Evolutionary conservation across 2,329 filamentous ascomycete genomes (phyloP).

Genomic region (Nemania abortiva): DNA sequence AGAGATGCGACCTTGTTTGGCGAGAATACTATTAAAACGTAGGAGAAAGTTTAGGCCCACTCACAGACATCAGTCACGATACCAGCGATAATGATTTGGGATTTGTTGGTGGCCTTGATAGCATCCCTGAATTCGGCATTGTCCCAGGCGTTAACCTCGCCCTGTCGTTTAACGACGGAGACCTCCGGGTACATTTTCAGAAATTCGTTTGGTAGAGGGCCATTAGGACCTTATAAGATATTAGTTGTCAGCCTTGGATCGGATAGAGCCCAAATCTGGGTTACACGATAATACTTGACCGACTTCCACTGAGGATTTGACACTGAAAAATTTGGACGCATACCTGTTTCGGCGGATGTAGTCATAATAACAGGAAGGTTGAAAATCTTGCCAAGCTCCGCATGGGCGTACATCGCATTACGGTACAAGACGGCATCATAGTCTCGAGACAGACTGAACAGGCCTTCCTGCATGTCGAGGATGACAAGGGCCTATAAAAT

Average conservation of each 20-base stretch:
- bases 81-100: slow-evolving; percentile 77
- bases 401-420: slow-evolving; percentile 76
- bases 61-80: slow-evolving; percentile 80
- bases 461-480: slow-evolving; percentile 70
- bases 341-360: slow-evolving; percentile 72
- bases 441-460: slow-evolving; percentile 72
- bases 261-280: not conserved
- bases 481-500: slow-evolving; percentile 64
- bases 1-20: not conserved
- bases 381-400: slow-evolving; percentile 74
- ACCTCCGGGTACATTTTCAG: slow-evolving; percentile 74
- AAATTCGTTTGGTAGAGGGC: slow-evolving; percentile 76
- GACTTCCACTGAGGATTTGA: not conserved
- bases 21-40: not conserved
- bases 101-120: slow-evolving; percentile 72
- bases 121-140: slow-evolving; percentile 75
- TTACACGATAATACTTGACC: too few species aligned
- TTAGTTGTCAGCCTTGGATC: slow-evolving; percentile 1
- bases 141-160: slow-evolving; percentile 83
- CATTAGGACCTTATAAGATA: slow-evolving; percentile 73
- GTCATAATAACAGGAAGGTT: slow-evolving; percentile 77
- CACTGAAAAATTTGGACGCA: not conserved
- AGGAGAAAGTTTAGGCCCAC: slow-evolving; percentile 27
- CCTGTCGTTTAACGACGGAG: slow-evolving; percentile 74
- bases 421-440: slow-evolving; percentile 74